Conservation (phyloP, 164 flowering plant genomes). For the Magnolia changhungtana region DNA sequence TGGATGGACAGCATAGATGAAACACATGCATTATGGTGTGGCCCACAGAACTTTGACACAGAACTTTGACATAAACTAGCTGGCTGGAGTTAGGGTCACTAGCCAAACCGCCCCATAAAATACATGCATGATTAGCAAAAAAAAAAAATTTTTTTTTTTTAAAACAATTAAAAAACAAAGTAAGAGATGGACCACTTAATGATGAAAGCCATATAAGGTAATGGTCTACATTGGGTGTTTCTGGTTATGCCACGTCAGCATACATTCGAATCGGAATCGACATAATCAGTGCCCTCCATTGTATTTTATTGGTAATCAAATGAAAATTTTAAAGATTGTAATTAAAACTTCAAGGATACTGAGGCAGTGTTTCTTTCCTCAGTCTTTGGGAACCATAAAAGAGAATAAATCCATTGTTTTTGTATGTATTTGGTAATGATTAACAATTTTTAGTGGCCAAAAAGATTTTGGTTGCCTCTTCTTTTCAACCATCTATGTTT, state of each 20-base stretch:
- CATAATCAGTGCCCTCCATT: not conserved
- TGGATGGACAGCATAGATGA: too few species aligned
- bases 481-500: not conserved
- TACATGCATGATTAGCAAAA: not conserved
- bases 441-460: not conserved
- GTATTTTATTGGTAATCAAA: not conserved
- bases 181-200: not conserved
- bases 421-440: not conserved
- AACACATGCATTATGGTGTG: too few species aligned
- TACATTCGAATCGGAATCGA: not conserved
- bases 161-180: not conserved
- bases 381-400: not conserved
- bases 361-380: not conserved
- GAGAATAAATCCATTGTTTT: conserved; percentile 2
- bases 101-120: too few species aligned
- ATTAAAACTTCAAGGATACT: not conserved
- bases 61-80: too few species aligned
- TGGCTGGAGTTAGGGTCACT: too few species aligned
- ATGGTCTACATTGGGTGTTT: not conserved
- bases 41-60: too few species aligned
- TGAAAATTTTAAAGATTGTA: not conserved
- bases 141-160: not conserved
- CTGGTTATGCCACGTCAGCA: not conserved
- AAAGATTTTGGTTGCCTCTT: not conserved
- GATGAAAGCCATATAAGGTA: not conserved